Evolutionary conservation across 345 rosid species (phyloP), one percentile per base, ranked within the genome.

Genomic region (Sonneratia caseolaris): DNA sequence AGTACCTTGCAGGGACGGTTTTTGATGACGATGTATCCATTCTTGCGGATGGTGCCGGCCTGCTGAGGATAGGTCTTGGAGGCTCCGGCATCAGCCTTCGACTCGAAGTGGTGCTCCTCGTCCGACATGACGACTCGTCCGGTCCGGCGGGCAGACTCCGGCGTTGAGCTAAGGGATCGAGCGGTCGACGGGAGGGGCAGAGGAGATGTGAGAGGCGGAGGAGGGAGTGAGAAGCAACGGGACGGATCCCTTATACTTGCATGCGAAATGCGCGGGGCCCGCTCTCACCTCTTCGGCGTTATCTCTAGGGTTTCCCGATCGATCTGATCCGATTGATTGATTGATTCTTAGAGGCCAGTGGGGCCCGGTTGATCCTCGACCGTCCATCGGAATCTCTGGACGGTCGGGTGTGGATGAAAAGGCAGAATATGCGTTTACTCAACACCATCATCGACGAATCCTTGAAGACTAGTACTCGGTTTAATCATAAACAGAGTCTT

Each of bases 31-130:
- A 74, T 69, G 77, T 74, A 74, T 15, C 77, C 77, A 69, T 38
- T 74, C 77, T 74, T 74, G 38, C 77, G 73, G 49, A 74, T 74
- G 65, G 77, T 48, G 45, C 77, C 73, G 40, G 77, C 77, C 77
- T 74, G 77, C 68, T 74, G 77, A 24, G 77, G 77, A 42, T 70
- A 74, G 2, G 77, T 74, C 73, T 74, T 74, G 73, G 77, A 74
- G 37, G 77, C 77, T 11, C 77, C 77, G 56, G 76, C 76, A 35
- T 73, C 76, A 15, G 43, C 76, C 68, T 68, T 73, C 67, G 76
- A 32, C 71, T 73, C 76, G 71, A 73, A 73, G 11, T 73, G 76
- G 66, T 73, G 76, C 71, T 73, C 76, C 76, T 73, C 76, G 76
- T 73, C 76, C 71, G 76, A 73, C 76, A 73, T 73, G 76, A 14